Evolutionary conservation across 2,329 filamentous ascomycete species (phyloP).

Genomic region (Thelonectria olida): DNA sequence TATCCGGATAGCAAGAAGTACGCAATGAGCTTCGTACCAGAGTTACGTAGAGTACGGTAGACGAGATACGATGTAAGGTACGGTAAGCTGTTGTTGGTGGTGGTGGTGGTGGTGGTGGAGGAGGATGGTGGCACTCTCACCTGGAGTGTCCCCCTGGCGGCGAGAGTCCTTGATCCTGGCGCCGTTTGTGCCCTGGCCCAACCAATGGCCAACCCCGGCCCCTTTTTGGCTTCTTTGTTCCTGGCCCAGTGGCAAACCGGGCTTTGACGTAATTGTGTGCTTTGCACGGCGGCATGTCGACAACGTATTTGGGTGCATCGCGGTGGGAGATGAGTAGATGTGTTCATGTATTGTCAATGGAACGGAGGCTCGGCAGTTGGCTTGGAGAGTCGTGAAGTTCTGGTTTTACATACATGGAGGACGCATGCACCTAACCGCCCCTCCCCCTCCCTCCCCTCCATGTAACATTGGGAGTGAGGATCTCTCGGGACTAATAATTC

Average conservation of each 20-base stretch:
- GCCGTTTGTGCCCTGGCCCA: slow-evolving; percentile 1
- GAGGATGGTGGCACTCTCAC: not conserved
- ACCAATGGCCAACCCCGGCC: not conserved
- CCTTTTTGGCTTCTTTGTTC: slow-evolving; percentile 8
- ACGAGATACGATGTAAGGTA: not conserved
- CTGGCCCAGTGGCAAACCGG: not conserved
- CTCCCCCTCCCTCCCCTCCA: no score
- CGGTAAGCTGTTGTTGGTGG: no score
- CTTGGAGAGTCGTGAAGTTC: no score
- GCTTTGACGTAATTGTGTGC: slow-evolving; percentile 3
- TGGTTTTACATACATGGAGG: no score
- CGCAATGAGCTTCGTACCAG: no score
- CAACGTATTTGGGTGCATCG: no score
- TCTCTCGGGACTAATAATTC: not conserved
- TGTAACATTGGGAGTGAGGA: not conserved
- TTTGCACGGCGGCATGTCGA: no score
- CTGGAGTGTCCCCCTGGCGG: slow-evolving; percentile 3
- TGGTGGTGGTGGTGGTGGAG: not conserved
- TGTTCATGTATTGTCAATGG: not conserved
- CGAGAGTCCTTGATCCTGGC: slow-evolving; percentile 1
- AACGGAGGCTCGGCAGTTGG: not conserved
- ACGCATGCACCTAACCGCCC: no score
- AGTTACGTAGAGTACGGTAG: not conserved
- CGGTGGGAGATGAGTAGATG: not conserved
- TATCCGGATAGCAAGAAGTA: no score